Evolutionary conservation across 495 filamentous ascomycete genomes (phyloP), one percentile per base, ranked within the genome.

Genomic region (Lophiotrema nucula): DNA sequence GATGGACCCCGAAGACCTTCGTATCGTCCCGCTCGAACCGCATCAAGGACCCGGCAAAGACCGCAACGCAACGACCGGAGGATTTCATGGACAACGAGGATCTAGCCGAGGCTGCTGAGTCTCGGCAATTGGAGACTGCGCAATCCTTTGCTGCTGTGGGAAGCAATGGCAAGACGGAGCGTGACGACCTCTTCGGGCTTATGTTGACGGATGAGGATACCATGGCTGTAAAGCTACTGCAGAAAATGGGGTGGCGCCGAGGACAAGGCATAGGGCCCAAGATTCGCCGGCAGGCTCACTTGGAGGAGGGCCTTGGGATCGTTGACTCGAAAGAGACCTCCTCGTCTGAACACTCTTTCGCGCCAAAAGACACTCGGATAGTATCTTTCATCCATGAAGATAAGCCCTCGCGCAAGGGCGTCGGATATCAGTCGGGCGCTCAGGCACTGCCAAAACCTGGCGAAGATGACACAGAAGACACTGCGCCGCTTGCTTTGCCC

Each of bases 31-130:
- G 93, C 0, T 73, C 83, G 35, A 88, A 89, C 59, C 86, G 88
- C 44, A 81, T 82, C 50, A 87, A 89, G 62, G 85, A 92, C 75
- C 79, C 72, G 22, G 53, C 74, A 13, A 76, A 79, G 5, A 16
- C 71, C 0, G 19, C 62, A 11, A 75, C 84, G 64, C 84, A 88
- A 69, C 83, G 84, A 26, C 79, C 85, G 8, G 92, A 97, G 65
- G 93, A 98, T 68, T 97, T 90, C 58, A 98, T 98, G 93, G 93
- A 98, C 60, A 95, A 96, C 59, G 95, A 98, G 72, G 93, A 98
- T 72, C 74, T 96, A 11, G 87, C 88, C 11, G 92, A 96, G 62
- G 86, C 86, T 1, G 91, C 85, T 47, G 92, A 96, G 71, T 78
- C 84, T 2, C 79, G 80, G 60, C 79, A 77, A 43, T 69, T 97